Percentiles rank a stretch among this genome's conserved stretches.
These are phyloP conservation scores for Sutorius australiensis DNA, from an alignment of 768 basidiomycete species.

Conservation along the genomic window DNA sequence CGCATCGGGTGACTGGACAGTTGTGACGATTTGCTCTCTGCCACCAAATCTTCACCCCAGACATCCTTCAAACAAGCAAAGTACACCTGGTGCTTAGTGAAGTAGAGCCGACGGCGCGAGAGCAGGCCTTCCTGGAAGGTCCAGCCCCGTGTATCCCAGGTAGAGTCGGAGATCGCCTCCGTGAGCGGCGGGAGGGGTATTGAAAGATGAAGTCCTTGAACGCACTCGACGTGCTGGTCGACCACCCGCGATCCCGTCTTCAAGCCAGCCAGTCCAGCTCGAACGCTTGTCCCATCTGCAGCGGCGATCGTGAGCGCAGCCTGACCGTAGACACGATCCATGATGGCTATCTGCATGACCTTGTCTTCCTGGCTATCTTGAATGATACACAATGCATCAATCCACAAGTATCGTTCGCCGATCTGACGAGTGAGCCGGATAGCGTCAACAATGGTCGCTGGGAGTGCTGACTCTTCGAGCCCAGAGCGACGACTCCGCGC, in stretches of 20 bases:
- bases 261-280: constrained; percentile 12
- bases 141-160: constrained; percentile 23
- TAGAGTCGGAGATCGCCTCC: constrained; percentile 4
- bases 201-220: constrained; percentile 23
- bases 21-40: constrained; percentile 9
- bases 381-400: constrained; percentile 24
- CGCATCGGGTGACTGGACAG: constrained; percentile 8
- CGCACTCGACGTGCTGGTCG: constrained; percentile 13
- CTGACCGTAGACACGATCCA: constrained; percentile 18
- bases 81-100: constrained; percentile 21
- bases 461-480: background rate
- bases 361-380: constrained; percentile 23
- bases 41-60: constrained; percentile 23
- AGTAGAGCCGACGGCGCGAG: constrained; percentile 20
- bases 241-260: constrained; percentile 6
- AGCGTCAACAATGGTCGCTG: constrained; percentile 18
- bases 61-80: constrained; percentile 20
- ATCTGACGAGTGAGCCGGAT: constrained; percentile 16
- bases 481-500: constrained; percentile 1
- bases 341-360: constrained; percentile 11
- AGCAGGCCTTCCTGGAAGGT: constrained; percentile 22
- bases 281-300: constrained; percentile 13
- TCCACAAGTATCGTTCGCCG: constrained; percentile 24
- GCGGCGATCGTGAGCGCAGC: constrained; percentile 19
- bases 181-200: constrained; percentile 14